Evolutionary conservation across 1,139 yeast genomes (phyloP), one percentile per base, ranked within the genome.

Genomic region (Taphrina populina): DNA sequence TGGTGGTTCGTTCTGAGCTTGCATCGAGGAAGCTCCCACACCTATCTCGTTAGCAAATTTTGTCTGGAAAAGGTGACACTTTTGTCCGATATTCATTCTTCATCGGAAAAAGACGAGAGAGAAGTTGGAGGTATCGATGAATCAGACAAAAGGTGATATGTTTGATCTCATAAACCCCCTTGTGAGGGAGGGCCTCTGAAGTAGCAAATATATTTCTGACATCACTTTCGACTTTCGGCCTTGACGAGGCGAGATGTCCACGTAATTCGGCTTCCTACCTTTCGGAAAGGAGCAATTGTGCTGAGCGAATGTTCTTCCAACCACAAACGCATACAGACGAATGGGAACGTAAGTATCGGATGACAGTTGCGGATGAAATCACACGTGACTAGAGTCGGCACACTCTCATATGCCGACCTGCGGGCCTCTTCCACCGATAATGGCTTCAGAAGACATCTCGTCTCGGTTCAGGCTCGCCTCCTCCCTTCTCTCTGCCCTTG

Each of bases 11-110:
- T 95, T 74, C 84, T 82, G 72, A 88, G 82, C 71, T 82, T 77
- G 83, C 83, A 84, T 76, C 84, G 84, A 73, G 78, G 75, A 73
- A 88, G 81, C 77, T 90, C 95, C 98, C 97, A 92, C 66, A 95
- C 84, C 97, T 92, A 73, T 34, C 64, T 47, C 44, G 57, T 61
- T 34, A 41, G 51, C 26, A 52, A 17, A 36, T 59, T 13, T 44
- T 62, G 56, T 60, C 57, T 60, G 57, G 55, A 47, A 33, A 27
- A 20, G 11, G 8, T 20, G 39, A 15, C 32, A 17, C 32, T 24
- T 17, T 29, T 4, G 11, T 15, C 10, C 11, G 30, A 7, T 17
- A 8, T 8, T 37, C 8, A 23, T 15, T 2, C 24, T 10, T 19
- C 2, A 8, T 17, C 21, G 11, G 41, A 8, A 36, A 36, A n/a